Evolutionary conservation across 1,139 yeast species (phyloP).

Genomic region (Nakaseomyces nivariensis): DNA sequence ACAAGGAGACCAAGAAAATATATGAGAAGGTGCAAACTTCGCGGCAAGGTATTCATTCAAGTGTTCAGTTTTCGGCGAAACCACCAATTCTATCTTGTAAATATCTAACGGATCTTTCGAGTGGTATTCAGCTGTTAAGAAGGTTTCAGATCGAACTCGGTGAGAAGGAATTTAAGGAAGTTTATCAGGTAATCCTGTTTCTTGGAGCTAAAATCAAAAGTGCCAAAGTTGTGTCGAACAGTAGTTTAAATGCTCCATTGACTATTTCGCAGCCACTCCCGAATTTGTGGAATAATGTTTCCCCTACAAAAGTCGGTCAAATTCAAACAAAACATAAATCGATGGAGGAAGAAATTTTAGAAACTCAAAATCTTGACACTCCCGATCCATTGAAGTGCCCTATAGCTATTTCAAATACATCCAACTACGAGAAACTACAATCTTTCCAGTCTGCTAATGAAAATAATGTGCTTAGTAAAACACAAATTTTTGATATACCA

Average conservation of each 20-base stretch:
- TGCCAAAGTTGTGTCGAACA: neutral
- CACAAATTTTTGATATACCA: no score
- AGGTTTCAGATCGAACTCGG: slow-evolving; percentile 1
- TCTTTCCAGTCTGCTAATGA: neutral
- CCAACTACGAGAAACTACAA: neutral
- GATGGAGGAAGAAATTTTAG: neutral
- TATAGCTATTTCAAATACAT: neutral
- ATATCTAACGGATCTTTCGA: neutral
- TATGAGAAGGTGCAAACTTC: neutral
- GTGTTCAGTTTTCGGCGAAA: neutral
- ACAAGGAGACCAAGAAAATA: neutral
- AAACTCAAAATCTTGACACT: neutral
- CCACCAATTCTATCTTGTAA: slow-evolving; percentile 4
- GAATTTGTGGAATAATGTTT: neutral
- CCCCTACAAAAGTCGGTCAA: neutral
- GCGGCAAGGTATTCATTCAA: neutral
- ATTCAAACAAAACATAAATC: neutral
- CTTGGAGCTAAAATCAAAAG: neutral
- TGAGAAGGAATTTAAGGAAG: neutral
- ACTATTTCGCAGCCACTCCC: neutral
- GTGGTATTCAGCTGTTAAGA: neutral
- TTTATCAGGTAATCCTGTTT: neutral
- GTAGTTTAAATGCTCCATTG: neutral
- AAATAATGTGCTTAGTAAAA: no score
- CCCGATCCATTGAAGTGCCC: neutral